A percentile compares a stretch with the other conserved stretches of the same genome.
Conservation (phyloP, 1,284 basidiomycete genomes). For the Cryptococcus hybrid region DNA sequence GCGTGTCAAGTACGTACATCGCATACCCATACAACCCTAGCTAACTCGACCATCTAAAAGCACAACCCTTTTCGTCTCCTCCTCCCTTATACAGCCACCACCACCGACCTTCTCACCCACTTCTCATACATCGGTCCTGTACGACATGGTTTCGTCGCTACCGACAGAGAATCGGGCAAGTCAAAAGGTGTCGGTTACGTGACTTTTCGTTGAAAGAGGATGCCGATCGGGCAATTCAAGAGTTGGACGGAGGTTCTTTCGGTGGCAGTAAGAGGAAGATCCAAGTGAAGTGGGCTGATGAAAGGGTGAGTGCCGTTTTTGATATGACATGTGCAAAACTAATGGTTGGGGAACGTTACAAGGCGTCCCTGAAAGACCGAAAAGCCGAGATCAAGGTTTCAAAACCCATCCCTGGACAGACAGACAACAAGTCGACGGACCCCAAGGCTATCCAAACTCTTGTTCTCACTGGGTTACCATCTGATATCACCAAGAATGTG, state of each 20-base stretch:
- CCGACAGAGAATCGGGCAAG: conserved; percentile 63
- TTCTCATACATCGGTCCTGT: conserved; percentile 97
- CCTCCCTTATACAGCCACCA: conserved; percentile 84
- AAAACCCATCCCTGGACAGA: conserved; percentile 8
- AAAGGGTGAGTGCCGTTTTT: conserved; percentile 57
- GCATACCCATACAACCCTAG: neutral
- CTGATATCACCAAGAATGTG: conserved; percentile 64
- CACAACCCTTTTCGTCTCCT: conserved; percentile 51
- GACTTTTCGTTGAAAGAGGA: conserved; percentile 84
- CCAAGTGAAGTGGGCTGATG: conserved; percentile 75
- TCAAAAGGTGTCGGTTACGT: conserved; percentile 99
- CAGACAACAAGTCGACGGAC: conserved; percentile 51
- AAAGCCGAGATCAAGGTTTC: conserved; percentile 7
- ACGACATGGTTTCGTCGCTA: conserved; percentile 89
- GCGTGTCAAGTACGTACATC: conserved; percentile 34
- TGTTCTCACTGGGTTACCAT: conserved; percentile 71
- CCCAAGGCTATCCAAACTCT: conserved; percentile 77
- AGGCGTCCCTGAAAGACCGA: conserved; percentile 15
- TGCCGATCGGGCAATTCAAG: conserved; percentile 69
- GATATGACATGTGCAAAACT: neutral
- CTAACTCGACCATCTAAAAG: conserved; percentile 9
- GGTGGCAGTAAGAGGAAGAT: conserved; percentile 62
- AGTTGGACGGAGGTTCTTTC: conserved; percentile 57
- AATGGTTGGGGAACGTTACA: neutral
- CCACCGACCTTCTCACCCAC: conserved; percentile 82